phyloP scores from a whole-genome alignment of 2,329 filamentous ascomycete species.

The Pseudogymnoascus sp. region DNA sequence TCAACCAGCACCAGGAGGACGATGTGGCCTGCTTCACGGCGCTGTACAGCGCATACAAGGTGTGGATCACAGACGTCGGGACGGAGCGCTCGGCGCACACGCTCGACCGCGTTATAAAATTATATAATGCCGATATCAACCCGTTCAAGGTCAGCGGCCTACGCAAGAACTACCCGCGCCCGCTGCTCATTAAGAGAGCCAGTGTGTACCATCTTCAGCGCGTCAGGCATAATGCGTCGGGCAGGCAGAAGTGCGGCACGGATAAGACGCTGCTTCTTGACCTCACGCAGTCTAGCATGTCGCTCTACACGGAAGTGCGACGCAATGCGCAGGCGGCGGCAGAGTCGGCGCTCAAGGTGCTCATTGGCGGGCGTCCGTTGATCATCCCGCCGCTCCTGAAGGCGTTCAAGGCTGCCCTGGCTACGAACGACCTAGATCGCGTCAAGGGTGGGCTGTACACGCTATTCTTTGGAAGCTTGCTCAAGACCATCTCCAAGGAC shows the following conservation, averaged over 20 bases:
- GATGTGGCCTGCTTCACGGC: slow-evolving; percentile 94
- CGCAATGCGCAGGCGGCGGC: slow-evolving; percentile 84
- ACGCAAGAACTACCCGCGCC: slow-evolving; percentile 84
- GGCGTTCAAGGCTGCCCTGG: slow-evolving; percentile 69
- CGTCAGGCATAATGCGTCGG: slow-evolving; percentile 86
- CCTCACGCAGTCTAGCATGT: slow-evolving; percentile 81
- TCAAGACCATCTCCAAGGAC: slow-evolving; percentile 80
- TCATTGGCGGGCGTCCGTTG: slow-evolving; percentile 78
- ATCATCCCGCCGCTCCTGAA: slow-evolving; percentile 84
- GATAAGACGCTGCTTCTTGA: slow-evolving; percentile 81
- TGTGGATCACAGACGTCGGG: slow-evolving; percentile 96
- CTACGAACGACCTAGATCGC: slow-evolving; percentile 72
- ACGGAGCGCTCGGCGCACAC: slow-evolving; percentile 93
- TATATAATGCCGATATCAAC: slow-evolving; percentile 78
- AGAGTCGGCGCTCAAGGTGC: slow-evolving; percentile 85
- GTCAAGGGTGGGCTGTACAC: slow-evolving; percentile 96
- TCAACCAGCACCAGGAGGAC: slow-evolving; percentile 79
- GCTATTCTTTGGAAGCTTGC: slow-evolving; percentile 76
- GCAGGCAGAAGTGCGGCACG: slow-evolving; percentile 79
- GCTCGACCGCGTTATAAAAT: slow-evolving; percentile 73
- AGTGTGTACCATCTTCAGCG: slow-evolving; percentile 92
- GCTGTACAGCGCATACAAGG: slow-evolving; percentile 83
- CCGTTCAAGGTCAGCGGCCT: slow-evolving; percentile 93
- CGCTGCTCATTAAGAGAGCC: slow-evolving; percentile 83
- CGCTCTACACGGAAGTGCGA: slow-evolving; percentile 91